Percentiles rank a stretch among this genome's conserved stretches.
Evolutionary conservation across 495 filamentous ascomycete genomes (phyloP).

Genomic region (Neurospora terricola): DNA sequence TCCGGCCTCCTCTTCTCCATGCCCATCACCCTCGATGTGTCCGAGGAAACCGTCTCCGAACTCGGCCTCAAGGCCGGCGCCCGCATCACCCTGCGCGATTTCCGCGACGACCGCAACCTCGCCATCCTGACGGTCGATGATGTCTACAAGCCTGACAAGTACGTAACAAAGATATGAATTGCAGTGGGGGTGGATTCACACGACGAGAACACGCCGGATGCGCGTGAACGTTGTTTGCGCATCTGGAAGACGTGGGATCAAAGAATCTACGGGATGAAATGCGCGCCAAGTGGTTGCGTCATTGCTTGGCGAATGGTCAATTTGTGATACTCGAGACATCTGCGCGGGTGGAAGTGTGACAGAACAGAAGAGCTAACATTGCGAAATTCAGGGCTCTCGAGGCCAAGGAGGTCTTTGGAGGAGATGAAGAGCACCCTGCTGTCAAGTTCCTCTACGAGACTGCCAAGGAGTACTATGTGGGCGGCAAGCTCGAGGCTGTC

Average conservation of each 20-base stretch:
- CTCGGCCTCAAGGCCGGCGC: conserved; percentile 64
- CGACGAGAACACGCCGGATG: conserved; percentile 14
- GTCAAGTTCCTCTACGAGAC: conserved; percentile 77
- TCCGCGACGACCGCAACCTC: conserved; percentile 90
- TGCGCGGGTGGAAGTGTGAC: neutral
- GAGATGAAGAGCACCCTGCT: conserved; percentile 86
- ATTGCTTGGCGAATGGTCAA: conserved; percentile 14
- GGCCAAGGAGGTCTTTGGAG: conserved; percentile 89
- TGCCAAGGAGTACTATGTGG: conserved; percentile 80
- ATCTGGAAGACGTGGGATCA: neutral
- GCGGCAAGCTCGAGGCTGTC: conserved; percentile 90
- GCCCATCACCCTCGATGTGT: conserved; percentile 87
- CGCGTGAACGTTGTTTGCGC: conserved; percentile 28
- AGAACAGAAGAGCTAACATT: neutral
- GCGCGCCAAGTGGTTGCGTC: conserved; percentile 21
- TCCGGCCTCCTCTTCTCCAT: conserved; percentile 93
- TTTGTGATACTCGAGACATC: neutral
- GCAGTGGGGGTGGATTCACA: conserved; percentile 3
- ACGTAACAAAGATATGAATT: conserved; percentile 25
- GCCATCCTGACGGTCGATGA: conserved; percentile 95
- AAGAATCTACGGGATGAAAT: neutral
- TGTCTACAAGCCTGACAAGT: conserved; percentile 96
- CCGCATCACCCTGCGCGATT: conserved; percentile 81
- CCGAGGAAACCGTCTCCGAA: conserved; percentile 60
- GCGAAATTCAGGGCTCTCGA: conserved; percentile 56